Percentiles rank a stretch among this genome's conserved stretches.
Evolutionary conservation across 1,139 yeast genomes (phyloP).

Genomic region (Arxiozyma bovina): DNA sequence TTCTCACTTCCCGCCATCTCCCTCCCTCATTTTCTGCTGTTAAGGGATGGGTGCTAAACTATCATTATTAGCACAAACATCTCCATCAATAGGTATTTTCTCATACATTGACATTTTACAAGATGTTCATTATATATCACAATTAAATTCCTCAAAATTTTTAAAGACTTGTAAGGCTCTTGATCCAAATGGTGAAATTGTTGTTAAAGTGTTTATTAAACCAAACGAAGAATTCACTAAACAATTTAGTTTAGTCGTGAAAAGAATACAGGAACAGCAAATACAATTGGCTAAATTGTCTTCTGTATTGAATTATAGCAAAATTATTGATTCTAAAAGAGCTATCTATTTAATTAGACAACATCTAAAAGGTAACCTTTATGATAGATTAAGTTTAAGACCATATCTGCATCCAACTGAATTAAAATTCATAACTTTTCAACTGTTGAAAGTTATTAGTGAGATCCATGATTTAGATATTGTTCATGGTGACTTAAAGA

Average conservation of each 20-base stretch:
- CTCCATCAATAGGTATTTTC: slow-evolving; percentile 85
- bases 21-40: too few species aligned
- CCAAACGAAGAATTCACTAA: slow-evolving; percentile 40
- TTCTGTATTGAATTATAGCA: slow-evolving; percentile 62
- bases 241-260: neutral
- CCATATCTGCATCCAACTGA: slow-evolving; percentile 81
- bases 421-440: slow-evolving; percentile 77
- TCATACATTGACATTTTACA: slow-evolving; percentile 78
- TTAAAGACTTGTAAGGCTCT: slow-evolving; percentile 77
- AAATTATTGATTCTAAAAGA: slow-evolving; percentile 76
- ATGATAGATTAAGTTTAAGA: slow-evolving; percentile 78
- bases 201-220: slow-evolving; percentile 75
- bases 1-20: neutral
- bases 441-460: slow-evolving; percentile 52
- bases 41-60: slow-evolving; percentile 71
- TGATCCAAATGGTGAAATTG: slow-evolving; percentile 57
- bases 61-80: slow-evolving; percentile 78
- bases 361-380: slow-evolving; percentile 63
- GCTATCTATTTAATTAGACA: slow-evolving; percentile 89
- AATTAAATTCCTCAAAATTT: slow-evolving; percentile 68
- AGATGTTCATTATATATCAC: slow-evolving; percentile 63
- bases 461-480: slow-evolving; percentile 56
- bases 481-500: slow-evolving; percentile 83
- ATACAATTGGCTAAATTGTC: slow-evolving; percentile 40
- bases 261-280: slow-evolving; percentile 15